Evolutionary conservation across 176 grass and related monocot genomes (phyloP), one percentile per base, ranked within the genome.

Genomic region (Microstegium vimineum): DNA sequence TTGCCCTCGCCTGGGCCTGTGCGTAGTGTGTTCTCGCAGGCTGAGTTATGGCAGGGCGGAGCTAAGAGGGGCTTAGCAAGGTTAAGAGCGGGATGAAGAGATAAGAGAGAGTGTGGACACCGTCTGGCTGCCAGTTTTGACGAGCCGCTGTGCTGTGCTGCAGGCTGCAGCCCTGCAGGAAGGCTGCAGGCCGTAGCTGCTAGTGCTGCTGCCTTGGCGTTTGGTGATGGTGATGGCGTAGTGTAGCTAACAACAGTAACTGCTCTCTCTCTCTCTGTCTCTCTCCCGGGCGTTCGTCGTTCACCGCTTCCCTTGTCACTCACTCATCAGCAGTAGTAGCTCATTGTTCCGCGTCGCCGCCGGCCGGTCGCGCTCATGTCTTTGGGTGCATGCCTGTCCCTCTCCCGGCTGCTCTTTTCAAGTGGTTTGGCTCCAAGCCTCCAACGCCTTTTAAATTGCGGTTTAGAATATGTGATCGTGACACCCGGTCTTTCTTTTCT

Each of bases 41-140:
- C n/a, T n/a, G 89, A 46, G 82, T 40, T 40, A 74, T 69, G 87
- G 57, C 69, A 33, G 82, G 41, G 46, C 45, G 66, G 46, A 47
- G 66, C 77, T 81, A 87, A 87, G 81, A 84, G 85, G 49, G 77
- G 76, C 85, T 80, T 80, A 84, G 85, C 82, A 75, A 36, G 82
- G 82, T 78, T 81, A 88, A 85, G 68, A 88, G 27, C 6, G 69
- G 62, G 78, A 85, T 88, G 86, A 80, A 52, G 56, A 20, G 86
- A 81, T 84, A 85, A 85, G 86, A 90, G 82, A 69, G 77, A 88
- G 77, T 77, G 82, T 88, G 90, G 86, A 83, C 83, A 79, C 71
- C 71, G 36, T 89, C 69, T 71, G 77, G 32, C 87, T 63, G 77
- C 87, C 82, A 86, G 59, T 86, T 90, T 86, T 90, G 88, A 90